phyloP scores from a whole-genome alignment of 1,139 yeast genomes.

The Pichia cactophila region DNA sequence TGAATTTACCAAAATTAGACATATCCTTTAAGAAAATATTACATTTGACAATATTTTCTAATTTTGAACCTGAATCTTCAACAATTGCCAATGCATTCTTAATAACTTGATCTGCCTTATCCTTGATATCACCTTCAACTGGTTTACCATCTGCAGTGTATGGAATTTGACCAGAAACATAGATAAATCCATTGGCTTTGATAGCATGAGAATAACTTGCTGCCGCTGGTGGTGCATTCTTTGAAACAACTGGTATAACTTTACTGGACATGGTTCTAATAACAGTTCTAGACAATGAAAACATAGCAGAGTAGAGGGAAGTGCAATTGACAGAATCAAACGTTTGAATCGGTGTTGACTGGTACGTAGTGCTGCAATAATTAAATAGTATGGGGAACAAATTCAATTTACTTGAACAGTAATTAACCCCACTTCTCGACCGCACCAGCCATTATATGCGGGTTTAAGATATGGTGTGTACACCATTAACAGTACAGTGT shows the following conservation, averaged over 20 bases:
- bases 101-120: slow-evolving; percentile 78
- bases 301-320: background rate
- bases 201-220: slow-evolving; percentile 93
- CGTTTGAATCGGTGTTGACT: too few relatives aligned
- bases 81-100: slow-evolving; percentile 69
- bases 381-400: too few relatives aligned
- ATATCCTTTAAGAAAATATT: slow-evolving; percentile 86
- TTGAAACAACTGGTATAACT: slow-evolving; percentile 50
- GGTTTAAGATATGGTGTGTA: too few relatives aligned
- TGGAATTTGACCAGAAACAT: slow-evolving; percentile 94
- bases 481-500: too few relatives aligned
- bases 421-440: too few relatives aligned
- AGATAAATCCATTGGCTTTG: slow-evolving; percentile 77
- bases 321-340: too few relatives aligned
- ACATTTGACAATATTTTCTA: slow-evolving; percentile 77
- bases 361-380: too few relatives aligned
- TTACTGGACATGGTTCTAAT: slow-evolving; percentile 24
- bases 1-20: slow-evolving; percentile 72
- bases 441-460: too few relatives aligned
- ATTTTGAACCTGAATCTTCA: slow-evolving; percentile 74
- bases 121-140: slow-evolving; percentile 67
- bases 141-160: slow-evolving; percentile 77
- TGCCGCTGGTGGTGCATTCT: slow-evolving; percentile 89
- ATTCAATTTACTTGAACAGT: too few relatives aligned
- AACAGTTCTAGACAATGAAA: background rate